phyloP scores from a whole-genome alignment of 805 yeast genomes.

The Metschnikowia chrysomelidarum region DNA sequence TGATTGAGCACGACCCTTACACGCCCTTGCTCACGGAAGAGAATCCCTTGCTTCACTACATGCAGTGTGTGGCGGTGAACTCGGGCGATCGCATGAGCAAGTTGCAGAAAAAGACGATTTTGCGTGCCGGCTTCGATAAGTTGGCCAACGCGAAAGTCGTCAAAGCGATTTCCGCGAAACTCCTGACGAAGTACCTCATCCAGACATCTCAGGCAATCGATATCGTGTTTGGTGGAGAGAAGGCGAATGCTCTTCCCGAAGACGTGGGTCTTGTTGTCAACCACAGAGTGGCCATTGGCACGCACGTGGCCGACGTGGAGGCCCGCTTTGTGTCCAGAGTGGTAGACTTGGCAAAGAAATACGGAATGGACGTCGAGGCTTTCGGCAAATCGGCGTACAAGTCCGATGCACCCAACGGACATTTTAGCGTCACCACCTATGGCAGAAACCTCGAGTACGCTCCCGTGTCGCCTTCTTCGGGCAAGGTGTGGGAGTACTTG shows the following conservation, averaged over 20 bases:
- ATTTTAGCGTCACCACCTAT: slow-evolving; percentile 6
- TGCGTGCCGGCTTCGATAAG: slow-evolving; percentile 36
- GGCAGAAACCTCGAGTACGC: slow-evolving; percentile 13
- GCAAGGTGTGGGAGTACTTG: slow-evolving; percentile 40
- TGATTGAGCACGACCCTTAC: slow-evolving; percentile 58
- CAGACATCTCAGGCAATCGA: slow-evolving; percentile 36
- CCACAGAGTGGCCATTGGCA: slow-evolving; percentile 36
- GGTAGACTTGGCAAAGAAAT: slow-evolving; percentile 16
- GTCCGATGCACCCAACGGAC: slow-evolving; percentile 5
- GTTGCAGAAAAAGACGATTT: slow-evolving; percentile 27
- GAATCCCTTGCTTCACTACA: slow-evolving; percentile 58
- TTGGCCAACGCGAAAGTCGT: slow-evolving; percentile 30
- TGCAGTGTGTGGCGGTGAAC: slow-evolving; percentile 65
- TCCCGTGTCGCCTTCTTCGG: slow-evolving; percentile 21
- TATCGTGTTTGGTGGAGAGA: slow-evolving; percentile 36
- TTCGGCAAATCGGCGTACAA: slow-evolving; percentile 12
- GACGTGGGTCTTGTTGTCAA: slow-evolving; percentile 28
- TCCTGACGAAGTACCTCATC: slow-evolving; percentile 27
- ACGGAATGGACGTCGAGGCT: slow-evolving; percentile 14
- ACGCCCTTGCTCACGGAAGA: slow-evolving; percentile 42
- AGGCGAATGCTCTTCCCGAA: slow-evolving; percentile 42
- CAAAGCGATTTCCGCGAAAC: slow-evolving; percentile 18
- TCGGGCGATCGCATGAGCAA: slow-evolving; percentile 24
- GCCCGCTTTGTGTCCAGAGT: slow-evolving; percentile 31
- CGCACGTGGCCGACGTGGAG: slow-evolving; percentile 23